These are phyloP conservation scores for Penicillium canescens DNA, from an alignment of 495 filamentous ascomycete genomes.

Conservation along the genomic window DNA sequence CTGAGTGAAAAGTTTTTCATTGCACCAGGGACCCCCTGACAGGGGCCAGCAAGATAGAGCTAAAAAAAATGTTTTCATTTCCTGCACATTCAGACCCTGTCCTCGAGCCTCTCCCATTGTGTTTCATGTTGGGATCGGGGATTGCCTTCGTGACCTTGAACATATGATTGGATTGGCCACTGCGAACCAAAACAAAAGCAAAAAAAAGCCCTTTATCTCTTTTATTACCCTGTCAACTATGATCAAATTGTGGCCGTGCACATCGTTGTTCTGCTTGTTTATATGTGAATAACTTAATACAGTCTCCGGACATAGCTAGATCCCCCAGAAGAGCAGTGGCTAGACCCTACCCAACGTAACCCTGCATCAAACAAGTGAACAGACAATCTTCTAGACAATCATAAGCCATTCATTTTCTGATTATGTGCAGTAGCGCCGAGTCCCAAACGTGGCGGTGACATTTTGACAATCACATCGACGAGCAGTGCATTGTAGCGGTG, in stretches of 20 bases:
- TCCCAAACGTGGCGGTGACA: slow-evolving; percentile 32
- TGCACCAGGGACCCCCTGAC: slow-evolving; percentile 16
- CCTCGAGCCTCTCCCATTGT: background rate
- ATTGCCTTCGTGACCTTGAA: slow-evolving; percentile 7
- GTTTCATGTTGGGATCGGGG: slow-evolving; percentile 7
- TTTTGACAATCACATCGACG: slow-evolving; percentile 14
- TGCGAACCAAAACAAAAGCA: slow-evolving; percentile 9
- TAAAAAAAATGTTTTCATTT: slow-evolving; percentile 5
- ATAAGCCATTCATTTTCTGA: background rate
- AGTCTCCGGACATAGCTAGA: background rate
- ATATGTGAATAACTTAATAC: background rate
- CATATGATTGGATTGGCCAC: slow-evolving; percentile 12
- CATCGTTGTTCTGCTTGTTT: slow-evolving; percentile 1
- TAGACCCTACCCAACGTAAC: slow-evolving; percentile 6
- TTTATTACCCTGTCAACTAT: slow-evolving; percentile 1
- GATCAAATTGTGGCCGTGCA: slow-evolving; percentile 7
- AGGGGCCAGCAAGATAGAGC: slow-evolving; percentile 1
- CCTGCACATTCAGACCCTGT: background rate
- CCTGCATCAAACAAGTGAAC: slow-evolving; percentile 1
- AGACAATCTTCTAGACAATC: background rate
- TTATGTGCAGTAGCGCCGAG: slow-evolving; percentile 26
- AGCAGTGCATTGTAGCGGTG: slow-evolving; percentile 26
- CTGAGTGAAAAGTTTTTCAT: slow-evolving; percentile 13
- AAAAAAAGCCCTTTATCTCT: slow-evolving; percentile 22
- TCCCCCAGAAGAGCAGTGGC: background rate